These are phyloP conservation scores for Bruguiera gymnorhiza DNA, from an alignment of 345 rosid species.

Conservation along the genomic window DNA sequence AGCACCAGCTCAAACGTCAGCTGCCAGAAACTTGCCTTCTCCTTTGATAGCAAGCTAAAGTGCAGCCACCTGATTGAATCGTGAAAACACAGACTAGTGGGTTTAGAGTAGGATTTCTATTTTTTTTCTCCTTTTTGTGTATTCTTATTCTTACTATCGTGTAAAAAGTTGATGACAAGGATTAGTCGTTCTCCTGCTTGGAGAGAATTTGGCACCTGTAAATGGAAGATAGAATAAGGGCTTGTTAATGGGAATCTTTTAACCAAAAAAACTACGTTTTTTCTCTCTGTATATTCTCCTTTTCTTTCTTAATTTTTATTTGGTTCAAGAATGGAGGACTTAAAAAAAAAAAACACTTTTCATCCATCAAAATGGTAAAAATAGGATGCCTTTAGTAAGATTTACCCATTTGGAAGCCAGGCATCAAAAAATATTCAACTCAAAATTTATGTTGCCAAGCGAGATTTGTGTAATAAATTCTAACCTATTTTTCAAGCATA, in stretches of 20 bases:
- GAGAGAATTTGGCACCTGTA: constrained; percentile 37
- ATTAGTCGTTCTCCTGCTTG: constrained; percentile 13
- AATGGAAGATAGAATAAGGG: constrained; percentile 35
- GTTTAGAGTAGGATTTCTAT: constrained; percentile 14
- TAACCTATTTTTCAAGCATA: too few species aligned
- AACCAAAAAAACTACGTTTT: not conserved
- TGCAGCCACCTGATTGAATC: constrained; percentile 8
- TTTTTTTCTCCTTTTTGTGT: constrained; percentile 6
- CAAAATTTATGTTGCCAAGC: too few species aligned
- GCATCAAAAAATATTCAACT: too few species aligned
- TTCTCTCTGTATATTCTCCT: not conserved
- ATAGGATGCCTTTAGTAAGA: too few species aligned
- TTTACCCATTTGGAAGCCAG: too few species aligned
- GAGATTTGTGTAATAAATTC: too few species aligned
- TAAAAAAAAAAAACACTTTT: too few species aligned
- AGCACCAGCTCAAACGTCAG: constrained; percentile 59
- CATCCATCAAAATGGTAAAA: not conserved
- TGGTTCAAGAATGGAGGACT: too few species aligned
- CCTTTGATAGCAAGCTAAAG: constrained; percentile 34
- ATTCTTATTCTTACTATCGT: constrained; percentile 18
- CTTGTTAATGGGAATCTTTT: constrained; percentile 21
- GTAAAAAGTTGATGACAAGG: constrained; percentile 29
- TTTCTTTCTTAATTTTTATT: too few species aligned
- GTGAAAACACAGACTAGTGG: constrained; percentile 7
- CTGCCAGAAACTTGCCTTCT: constrained; percentile 52